Percentiles rank a stretch among this genome's conserved stretches.
These are phyloP conservation scores for Hypomontagnella submonticulosa DNA, from an alignment of 495 filamentous ascomycete species.

Conservation along the genomic window DNA sequence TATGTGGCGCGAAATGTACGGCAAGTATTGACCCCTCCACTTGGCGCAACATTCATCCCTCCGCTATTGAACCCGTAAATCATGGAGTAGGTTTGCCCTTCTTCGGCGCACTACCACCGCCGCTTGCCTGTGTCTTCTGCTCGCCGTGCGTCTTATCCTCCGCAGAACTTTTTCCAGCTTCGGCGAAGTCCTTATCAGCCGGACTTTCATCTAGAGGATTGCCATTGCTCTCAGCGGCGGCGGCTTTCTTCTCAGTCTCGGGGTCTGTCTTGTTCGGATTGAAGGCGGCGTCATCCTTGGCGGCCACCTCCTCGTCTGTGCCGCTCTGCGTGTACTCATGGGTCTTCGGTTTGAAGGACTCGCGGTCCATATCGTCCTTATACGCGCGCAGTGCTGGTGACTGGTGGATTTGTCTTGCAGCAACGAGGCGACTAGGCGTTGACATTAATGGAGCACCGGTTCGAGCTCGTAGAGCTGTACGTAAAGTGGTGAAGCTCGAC, in stretches of 20 bases:
- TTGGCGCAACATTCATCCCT: not conserved
- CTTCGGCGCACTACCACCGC: slow-evolving; percentile 40
- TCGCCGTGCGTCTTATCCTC: slow-evolving; percentile 34
- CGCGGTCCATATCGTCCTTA: slow-evolving; percentile 57
- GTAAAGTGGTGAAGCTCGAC: slow-evolving; percentile 32
- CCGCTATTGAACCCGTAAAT: not conserved
- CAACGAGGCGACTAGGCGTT: slow-evolving; percentile 22
- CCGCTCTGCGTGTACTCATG: slow-evolving; percentile 53
- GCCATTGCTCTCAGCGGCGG: slow-evolving; percentile 42
- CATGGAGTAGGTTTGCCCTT: slow-evolving; percentile 27
- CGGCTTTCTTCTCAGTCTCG: slow-evolving; percentile 44
- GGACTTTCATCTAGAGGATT: slow-evolving; percentile 55
- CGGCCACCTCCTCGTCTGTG: slow-evolving; percentile 51
- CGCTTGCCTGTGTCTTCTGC: slow-evolving; percentile 40
- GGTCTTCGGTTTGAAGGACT: slow-evolving; percentile 53
- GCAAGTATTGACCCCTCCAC: not conserved
- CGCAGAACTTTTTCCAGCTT: slow-evolving; percentile 23
- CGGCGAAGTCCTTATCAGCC: slow-evolving; percentile 49
- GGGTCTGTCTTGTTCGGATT: slow-evolving; percentile 55
- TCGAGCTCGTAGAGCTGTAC: slow-evolving; percentile 38
- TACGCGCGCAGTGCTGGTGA: slow-evolving; percentile 30
- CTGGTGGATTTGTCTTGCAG: slow-evolving; percentile 39
- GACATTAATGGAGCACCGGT: slow-evolving; percentile 18
- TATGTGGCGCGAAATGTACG: slow-evolving; percentile 9
- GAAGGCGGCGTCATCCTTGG: slow-evolving; percentile 53